phyloP scores from a whole-genome alignment of 805 yeast genomes.

The Kluyveromyces nonfermentans region DNA sequence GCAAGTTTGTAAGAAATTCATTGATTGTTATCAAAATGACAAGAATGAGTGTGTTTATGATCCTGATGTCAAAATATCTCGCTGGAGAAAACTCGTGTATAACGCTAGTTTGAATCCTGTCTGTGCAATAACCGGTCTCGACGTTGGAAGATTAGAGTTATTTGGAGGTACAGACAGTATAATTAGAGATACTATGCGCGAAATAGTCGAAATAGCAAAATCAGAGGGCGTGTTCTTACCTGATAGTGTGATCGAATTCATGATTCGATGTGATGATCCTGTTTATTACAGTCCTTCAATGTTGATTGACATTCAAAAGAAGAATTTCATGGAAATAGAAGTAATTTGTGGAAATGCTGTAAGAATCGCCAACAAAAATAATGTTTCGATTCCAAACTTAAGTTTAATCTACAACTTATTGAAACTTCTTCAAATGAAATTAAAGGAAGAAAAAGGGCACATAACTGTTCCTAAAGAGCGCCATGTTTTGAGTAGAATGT shows the following conservation, averaged over 20 bases:
- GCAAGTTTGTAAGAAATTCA: conserved; percentile 34
- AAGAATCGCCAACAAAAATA: conserved; percentile 35
- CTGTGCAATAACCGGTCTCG: conserved; percentile 47
- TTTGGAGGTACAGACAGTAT: conserved; percentile 34
- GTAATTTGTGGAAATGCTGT: conserved; percentile 60
- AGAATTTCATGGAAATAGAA: conserved; percentile 60
- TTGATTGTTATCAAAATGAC: conserved; percentile 35
- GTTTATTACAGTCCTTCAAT: conserved; percentile 57
- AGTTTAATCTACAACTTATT: conserved; percentile 47
- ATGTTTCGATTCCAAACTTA: conserved; percentile 50
- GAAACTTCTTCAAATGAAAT: conserved; percentile 48
- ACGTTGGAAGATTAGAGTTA: conserved; percentile 41
- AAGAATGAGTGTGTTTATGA: conserved; percentile 33
- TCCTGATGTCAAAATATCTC: conserved; percentile 38
- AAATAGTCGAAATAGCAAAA: conserved; percentile 54
- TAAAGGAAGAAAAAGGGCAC: conserved; percentile 47
- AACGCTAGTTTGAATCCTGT: conserved; percentile 57
- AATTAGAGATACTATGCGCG: conserved; percentile 54
- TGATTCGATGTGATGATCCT: conserved; percentile 49
- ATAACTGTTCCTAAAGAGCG: conserved; percentile 34
- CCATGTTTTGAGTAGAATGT: conserved; percentile 15
- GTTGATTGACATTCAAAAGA: conserved; percentile 55
- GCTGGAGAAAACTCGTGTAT: conserved; percentile 64
- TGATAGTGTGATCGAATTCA: conserved; percentile 35
- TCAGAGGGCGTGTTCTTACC: conserved; percentile 53